phyloP scores from a whole-genome alignment of 2,329 filamentous ascomycete genomes.

The Daldinia eschscholtzii region DNA sequence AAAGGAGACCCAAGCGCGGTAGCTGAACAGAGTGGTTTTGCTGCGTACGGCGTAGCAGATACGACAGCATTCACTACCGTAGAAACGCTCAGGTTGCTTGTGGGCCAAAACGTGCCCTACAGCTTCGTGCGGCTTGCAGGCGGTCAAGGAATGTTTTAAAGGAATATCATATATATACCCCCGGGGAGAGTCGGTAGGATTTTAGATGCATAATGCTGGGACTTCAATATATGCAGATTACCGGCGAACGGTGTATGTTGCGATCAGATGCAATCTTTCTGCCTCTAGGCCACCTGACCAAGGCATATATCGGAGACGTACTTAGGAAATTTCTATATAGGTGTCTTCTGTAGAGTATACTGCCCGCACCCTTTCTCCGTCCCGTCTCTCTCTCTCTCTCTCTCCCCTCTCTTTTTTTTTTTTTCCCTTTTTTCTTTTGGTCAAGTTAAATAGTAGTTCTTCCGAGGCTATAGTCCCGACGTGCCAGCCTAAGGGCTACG shows the following conservation, averaged over 20 bases:
- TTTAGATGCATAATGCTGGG: conserved; percentile 16
- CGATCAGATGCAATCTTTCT: conserved; percentile 22
- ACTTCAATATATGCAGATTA: conserved; percentile 21
- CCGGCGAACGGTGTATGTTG: conserved; percentile 13
- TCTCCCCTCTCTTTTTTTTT: too few relatives aligned
- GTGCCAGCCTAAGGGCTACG: background rate
- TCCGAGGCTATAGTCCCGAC: background rate
- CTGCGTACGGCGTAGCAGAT: conserved; percentile 82
- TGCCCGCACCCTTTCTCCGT: background rate
- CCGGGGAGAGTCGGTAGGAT: conserved; percentile 23
- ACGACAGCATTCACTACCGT: conserved; percentile 87
- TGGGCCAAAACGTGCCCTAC: conserved; percentile 89
- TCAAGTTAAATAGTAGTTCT: background rate
- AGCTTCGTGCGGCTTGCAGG: conserved; percentile 84
- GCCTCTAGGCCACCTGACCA: conserved; percentile 20
- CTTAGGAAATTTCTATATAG: background rate
- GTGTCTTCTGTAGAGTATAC: background rate
- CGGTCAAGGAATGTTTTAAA: conserved; percentile 63
- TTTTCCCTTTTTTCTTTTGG: background rate
- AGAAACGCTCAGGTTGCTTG: conserved; percentile 80
- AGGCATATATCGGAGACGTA: conserved; percentile 22
- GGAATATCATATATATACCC: conserved; percentile 33
- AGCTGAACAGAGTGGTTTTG: conserved; percentile 81
- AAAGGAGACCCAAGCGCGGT: conserved; percentile 77
- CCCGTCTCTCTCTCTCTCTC: background rate